A percentile compares a stretch with the other conserved stretches of the same genome.
Evolutionary conservation across 768 basidiomycete genomes (phyloP).

Genomic region (Russula sp.): DNA sequence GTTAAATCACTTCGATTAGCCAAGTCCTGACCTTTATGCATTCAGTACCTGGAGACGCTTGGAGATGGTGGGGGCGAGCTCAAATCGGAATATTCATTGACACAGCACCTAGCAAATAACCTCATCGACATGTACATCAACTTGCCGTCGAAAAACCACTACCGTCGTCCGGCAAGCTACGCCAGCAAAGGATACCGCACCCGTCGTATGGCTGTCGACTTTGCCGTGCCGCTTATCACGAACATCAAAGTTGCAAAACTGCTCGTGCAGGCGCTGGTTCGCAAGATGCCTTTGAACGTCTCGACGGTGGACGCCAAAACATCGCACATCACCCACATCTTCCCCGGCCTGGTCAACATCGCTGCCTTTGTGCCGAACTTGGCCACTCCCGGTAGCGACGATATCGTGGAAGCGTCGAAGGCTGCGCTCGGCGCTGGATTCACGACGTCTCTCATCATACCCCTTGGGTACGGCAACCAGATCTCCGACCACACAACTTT

Average conservation of each 20-base stretch:
- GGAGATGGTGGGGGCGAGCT: constrained; percentile 73
- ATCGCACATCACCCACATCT: constrained; percentile 82
- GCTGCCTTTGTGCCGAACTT: constrained; percentile 81
- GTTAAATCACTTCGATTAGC: neutral
- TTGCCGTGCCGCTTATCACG: constrained; percentile 94
- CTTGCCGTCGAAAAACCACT: constrained; percentile 95
- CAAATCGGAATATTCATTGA: constrained; percentile 96
- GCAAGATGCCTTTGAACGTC: constrained; percentile 87
- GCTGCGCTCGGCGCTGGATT: constrained; percentile 90
- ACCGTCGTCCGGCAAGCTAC: constrained; percentile 94
- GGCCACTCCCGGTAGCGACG: constrained; percentile 49
- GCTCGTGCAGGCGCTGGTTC: constrained; percentile 87
- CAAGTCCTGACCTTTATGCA: neutral
- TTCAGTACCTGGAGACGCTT: constrained; percentile 84
- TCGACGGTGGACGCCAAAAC: constrained; percentile 91
- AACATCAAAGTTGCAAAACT: constrained; percentile 99
- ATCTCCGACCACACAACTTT: constrained; percentile 69
- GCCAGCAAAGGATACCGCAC: constrained; percentile 96
- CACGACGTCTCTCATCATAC: constrained; percentile 77
- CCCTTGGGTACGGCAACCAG: constrained; percentile 56
- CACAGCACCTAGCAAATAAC: constrained; percentile 94
- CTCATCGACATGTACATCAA: constrained; percentile 99
- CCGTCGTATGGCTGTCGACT: constrained; percentile 98
- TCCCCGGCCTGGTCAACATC: constrained; percentile 91
- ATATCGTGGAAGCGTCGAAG: constrained; percentile 66